phyloP scores from a whole-genome alignment of 2,329 filamentous ascomycete genomes.

The Fonsecaea multimorphosa region DNA sequence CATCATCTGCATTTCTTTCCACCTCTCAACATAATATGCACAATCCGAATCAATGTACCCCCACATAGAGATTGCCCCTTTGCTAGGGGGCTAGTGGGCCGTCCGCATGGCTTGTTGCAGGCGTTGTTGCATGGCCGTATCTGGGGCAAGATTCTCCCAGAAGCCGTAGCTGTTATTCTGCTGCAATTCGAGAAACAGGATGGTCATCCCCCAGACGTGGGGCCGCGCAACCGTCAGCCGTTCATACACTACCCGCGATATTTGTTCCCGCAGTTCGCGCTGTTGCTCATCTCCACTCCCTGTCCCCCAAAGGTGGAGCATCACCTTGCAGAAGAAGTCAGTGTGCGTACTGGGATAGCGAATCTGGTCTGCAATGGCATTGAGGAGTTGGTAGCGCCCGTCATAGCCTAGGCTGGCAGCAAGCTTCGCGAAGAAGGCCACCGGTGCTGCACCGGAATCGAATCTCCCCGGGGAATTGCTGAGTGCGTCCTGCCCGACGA shows the following conservation, averaged over 20 bases:
- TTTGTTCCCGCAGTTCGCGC: slow-evolving; percentile 83
- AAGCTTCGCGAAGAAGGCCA: slow-evolving; percentile 75
- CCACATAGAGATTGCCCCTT: neutral
- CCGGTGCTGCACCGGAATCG: slow-evolving; percentile 68
- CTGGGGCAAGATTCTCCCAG: slow-evolving; percentile 64
- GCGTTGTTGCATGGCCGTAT: slow-evolving; percentile 33
- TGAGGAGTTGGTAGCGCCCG: slow-evolving; percentile 81
- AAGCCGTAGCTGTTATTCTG: slow-evolving; percentile 92
- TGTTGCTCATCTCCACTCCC: slow-evolving; percentile 71
- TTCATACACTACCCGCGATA: slow-evolving; percentile 86
- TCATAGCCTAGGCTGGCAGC: slow-evolving; percentile 76
- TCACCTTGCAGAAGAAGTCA: slow-evolving; percentile 85
- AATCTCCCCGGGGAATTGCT: slow-evolving; percentile 65
- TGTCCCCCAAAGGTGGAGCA: slow-evolving; percentile 82
- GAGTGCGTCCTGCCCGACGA: slow-evolving; percentile 77
- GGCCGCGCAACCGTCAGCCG: slow-evolving; percentile 86
- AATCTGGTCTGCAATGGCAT: slow-evolving; percentile 87
- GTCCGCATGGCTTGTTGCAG: slow-evolving; percentile 37
- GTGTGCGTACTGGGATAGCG: slow-evolving; percentile 89
- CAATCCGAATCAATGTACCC: slow-evolving; percentile 14
- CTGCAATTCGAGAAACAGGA: slow-evolving; percentile 84
- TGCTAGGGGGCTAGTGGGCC: slow-evolving; percentile 19
- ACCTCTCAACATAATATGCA: slow-evolving; percentile 14
- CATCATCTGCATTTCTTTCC: neutral
- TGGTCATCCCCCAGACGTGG: slow-evolving; percentile 93